Percentiles rank a stretch among this genome's conserved stretches.
Conservation (phyloP, 345 rosid genomes). For the Camelina laxa region DNA sequence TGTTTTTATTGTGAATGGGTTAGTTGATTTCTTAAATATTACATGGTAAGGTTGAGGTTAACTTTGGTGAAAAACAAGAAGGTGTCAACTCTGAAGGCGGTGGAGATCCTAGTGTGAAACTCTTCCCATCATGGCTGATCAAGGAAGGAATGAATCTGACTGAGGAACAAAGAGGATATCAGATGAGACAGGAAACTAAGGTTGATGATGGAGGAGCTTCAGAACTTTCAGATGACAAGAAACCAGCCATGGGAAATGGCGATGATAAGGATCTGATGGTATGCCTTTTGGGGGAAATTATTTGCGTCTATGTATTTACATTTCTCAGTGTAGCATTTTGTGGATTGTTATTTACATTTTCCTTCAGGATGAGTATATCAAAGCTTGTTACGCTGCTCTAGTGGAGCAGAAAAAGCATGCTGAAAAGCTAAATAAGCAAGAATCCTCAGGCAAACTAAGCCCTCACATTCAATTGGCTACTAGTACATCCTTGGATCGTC, state of each 20-base stretch:
- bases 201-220: slow-evolving; percentile 27
- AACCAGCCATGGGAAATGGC: slow-evolving; percentile 53
- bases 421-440: slow-evolving; percentile 55
- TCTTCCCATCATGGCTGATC: slow-evolving; percentile 93
- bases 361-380: slow-evolving; percentile 73
- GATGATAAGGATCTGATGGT: slow-evolving; percentile 59
- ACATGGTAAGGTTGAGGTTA: slow-evolving; percentile 82
- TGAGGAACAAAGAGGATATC: slow-evolving; percentile 80
- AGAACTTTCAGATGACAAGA: slow-evolving; percentile 71
- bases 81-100: slow-evolving; percentile 62
- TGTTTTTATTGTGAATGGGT: background rate
- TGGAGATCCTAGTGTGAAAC: slow-evolving; percentile 56
- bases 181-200: slow-evolving; percentile 51
- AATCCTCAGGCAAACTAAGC: slow-evolving; percentile 38
- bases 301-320: background rate
- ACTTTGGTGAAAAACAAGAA: slow-evolving; percentile 74
- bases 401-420: slow-evolving; percentile 59
- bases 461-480: slow-evolving; percentile 44
- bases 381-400: slow-evolving; percentile 74
- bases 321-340: background rate
- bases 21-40: slow-evolving; percentile 7
- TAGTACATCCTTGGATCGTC: slow-evolving; percentile 52
- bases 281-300: slow-evolving; percentile 3
- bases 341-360: slow-evolving; percentile 1
- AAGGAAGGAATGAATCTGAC: slow-evolving; percentile 90